Evolutionary conservation across 352 stramenopile species (phyloP), one percentile per base, ranked within the genome.

Genomic region (Phytophthora fragariaefolia): DNA sequence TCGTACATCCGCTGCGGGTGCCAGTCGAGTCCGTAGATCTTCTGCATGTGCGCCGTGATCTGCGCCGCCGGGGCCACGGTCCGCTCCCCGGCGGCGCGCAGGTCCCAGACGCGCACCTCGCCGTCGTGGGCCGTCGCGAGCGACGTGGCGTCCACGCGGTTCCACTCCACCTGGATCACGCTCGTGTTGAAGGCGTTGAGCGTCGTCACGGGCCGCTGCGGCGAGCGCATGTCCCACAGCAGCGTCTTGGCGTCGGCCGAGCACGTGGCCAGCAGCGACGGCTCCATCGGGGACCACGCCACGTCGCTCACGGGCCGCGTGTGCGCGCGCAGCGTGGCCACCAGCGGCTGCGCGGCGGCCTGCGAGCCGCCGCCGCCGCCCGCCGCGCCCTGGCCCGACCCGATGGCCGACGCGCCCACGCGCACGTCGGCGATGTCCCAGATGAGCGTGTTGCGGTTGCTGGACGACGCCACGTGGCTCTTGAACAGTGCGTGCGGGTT

Each of bases 31-130:
- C 80, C 83, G 53, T 90, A 87, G 70, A 96, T 92, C 63, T 90
- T 91, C 43, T 96, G 87, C 82, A 92, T 90, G 58, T 93, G 87
- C 18, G 85, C 87, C 0, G 82, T 90, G 62, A 96, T 91, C 26
- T 82, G 64, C 36, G 77, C 81, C 12, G 74, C 79, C 0, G 86
- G 83, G 5, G 73, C 71, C 9, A 76, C 68, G 20, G 80, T 80
- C 59, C 82, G 76, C 58, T 80, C 81, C 58, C 70, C 70, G 47
- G 42, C 52, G 1, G 73, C 70, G 26, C 87, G 80, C 13, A 86
- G 81, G 63, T 95, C 87, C 87, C 87, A 95, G 2, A 95, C 71
- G 23, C 83, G 73, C 34, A 94, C 86, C 47, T 93, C 86, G 48
- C 85, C 83, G 48, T 92, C 86, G 60, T 96, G 87, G 9, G 86